Base-by-base conservation (phyloP, 192 early-diverging fungal species). In the Coemansia sp. region DNA sequence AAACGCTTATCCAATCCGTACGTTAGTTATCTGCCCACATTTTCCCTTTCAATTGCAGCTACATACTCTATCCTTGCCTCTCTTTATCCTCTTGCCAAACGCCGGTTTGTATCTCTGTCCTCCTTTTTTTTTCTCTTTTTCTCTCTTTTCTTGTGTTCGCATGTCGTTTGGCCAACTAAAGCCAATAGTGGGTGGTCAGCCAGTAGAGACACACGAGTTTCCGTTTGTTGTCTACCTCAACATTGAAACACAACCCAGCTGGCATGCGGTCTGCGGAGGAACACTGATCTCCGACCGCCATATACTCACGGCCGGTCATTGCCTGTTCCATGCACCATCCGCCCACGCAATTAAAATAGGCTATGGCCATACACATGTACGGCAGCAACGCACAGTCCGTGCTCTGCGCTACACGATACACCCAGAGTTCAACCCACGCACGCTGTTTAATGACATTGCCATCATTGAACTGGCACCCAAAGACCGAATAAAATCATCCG, bases 281-380 rank as follows among this genome's bases (percentile, higher is more conserved):
- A 60, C 72, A 9, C 50, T 79, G 6, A 23, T 79, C 11, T 71
- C 72, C 1, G 9, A 35, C 9, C 30, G 39, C 2, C 65, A 67
- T 50, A 51, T 79, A 1, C 42, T 79, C 9, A 79, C 78, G 0
- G 78, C 78, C 1, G 78, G 55, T 0, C 78, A 79, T 49, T 79
- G 78, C 39, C 53, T 79, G 5, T 22, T 46, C 45, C 54, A 54
- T 17, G 55, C 55, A 24, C 57, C 53, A 6, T 26, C 44, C 3
- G 24, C 57, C 4, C 4, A 28, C 11, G 20, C 53, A 20, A 39
- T 70, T 3, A 44, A 39, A 10, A 26, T 77, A 18, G 66, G 62
- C 3, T 52, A 55, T 11, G 73, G 73, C 17, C 28, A 54, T 46
- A 13, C 70, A 5, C 33, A 48, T 18, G 32, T 55, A 6, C 23